A percentile compares a stretch with the other conserved stretches of the same genome.
These are phyloP conservation scores for Gaultheria prostrata DNA, from an alignment of 148 eudicot genomes.

Conservation along the genomic window DNA sequence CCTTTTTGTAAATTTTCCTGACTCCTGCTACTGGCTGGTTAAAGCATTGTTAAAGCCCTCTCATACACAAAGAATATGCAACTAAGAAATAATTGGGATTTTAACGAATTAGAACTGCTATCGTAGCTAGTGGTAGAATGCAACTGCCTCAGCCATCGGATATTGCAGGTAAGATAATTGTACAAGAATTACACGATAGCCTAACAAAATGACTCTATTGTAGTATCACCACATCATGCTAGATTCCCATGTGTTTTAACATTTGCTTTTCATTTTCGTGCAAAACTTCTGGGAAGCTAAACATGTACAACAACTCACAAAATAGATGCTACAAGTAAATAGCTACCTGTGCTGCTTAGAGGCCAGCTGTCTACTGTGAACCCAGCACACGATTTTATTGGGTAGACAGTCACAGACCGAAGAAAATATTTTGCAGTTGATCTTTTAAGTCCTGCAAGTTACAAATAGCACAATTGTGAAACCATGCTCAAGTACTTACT, in stretches of 20 bases:
- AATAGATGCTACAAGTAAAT: constrained; percentile 14
- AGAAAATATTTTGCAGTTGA: constrained; percentile 33
- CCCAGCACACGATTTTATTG: constrained; percentile 91
- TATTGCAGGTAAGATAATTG: not conserved
- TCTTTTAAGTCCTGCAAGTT: constrained; percentile 40
- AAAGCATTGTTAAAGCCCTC: not conserved
- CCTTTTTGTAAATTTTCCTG: not conserved
- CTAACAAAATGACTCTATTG: not conserved
- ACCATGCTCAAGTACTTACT: not conserved
- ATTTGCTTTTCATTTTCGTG: not conserved
- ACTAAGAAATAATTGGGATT: not conserved
- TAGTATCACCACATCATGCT: not conserved
- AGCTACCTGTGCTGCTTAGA: constrained; percentile 66
- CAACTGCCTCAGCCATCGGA: not conserved
- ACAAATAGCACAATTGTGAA: not conserved
- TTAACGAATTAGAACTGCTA: not conserved
- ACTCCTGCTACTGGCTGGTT: not conserved
- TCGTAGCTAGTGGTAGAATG: not conserved
- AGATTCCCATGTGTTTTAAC: not conserved
- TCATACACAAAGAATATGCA: not conserved
- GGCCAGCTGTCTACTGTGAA: constrained; percentile 85
- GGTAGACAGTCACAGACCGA: constrained; percentile 69
- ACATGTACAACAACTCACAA: not conserved
- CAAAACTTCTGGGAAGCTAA: not conserved
- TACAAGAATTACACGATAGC: not conserved